Evolutionary conservation across 2,329 filamentous ascomycete genomes (phyloP).

Genomic region (Pseudopithomyces chartarum): DNA sequence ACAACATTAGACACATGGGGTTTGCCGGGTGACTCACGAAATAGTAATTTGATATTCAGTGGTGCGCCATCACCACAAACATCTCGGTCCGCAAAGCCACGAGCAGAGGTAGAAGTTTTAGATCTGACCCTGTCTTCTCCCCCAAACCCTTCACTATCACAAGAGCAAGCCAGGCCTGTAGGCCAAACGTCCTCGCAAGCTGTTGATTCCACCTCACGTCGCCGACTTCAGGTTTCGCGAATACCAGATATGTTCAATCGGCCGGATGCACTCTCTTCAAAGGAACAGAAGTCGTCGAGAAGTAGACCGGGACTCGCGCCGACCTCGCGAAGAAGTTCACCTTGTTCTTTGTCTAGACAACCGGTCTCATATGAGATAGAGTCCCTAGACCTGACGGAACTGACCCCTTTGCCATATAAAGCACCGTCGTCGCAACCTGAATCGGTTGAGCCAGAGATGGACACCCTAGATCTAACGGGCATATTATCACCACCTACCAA

Average conservation of each 20-base stretch:
- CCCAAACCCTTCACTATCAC: neutral
- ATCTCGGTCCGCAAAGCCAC: conserved; percentile 17
- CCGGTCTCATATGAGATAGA: conserved; percentile 16
- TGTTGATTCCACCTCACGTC: conserved; percentile 6
- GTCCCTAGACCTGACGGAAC: neutral
- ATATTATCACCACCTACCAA: conserved; percentile 9
- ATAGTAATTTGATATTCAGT: conserved; percentile 5
- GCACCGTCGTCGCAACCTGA: too few relatives aligned
- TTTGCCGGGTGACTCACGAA: conserved; percentile 28
- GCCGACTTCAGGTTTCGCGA: conserved; percentile 32
- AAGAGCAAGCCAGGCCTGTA: neutral
- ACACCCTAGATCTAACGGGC: neutral
- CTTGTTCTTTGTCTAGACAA: conserved; percentile 21
- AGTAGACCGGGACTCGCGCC: neutral
- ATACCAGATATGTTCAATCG: conserved; percentile 31
- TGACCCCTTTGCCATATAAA: conserved; percentile 13
- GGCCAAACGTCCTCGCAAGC: conserved; percentile 4
- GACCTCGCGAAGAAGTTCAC: conserved; percentile 23
- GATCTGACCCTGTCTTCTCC: conserved; percentile 38
- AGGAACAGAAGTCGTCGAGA: conserved; percentile 8
- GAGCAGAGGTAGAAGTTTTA: conserved; percentile 29
- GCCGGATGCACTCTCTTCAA: conserved; percentile 11
- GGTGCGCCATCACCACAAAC: conserved; percentile 21
- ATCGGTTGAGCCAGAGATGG: conserved; percentile 20
- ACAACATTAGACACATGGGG: conserved; percentile 40